These are phyloP conservation scores for Juglanconis oblonga DNA, from an alignment of 2,329 filamentous ascomycete species.

Conservation along the genomic window DNA sequence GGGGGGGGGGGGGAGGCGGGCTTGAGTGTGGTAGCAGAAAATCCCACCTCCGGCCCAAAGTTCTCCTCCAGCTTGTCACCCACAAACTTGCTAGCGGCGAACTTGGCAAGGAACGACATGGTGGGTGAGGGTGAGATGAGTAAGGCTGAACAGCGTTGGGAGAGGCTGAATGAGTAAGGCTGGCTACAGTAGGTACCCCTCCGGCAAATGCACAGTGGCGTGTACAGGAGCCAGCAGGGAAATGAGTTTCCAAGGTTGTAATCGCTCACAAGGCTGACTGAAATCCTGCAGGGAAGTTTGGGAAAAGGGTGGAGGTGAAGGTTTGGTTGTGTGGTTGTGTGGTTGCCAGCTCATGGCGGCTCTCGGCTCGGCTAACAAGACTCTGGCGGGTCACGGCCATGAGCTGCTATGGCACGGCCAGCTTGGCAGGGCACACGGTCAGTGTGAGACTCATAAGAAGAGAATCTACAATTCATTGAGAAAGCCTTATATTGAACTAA, in stretches of 20 bases:
- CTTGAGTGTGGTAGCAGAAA: neutral
- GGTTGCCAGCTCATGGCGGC: too few species aligned
- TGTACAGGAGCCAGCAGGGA: neutral
- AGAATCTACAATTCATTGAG: too few species aligned
- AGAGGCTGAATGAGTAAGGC: neutral
- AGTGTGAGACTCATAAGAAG: too few species aligned
- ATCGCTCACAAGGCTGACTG: neutral
- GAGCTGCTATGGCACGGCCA: too few species aligned
- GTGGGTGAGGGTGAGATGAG: neutral
- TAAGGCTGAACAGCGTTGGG: neutral
- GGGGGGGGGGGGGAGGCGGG: neutral
- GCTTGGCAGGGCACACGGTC: too few species aligned
- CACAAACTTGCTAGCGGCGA: constrained; percentile 15
- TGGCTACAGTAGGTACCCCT: neutral
- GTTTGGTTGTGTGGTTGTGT: neutral
- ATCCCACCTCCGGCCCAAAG: constrained; percentile 13
- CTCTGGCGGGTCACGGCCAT: too few species aligned
- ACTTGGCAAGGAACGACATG: constrained; percentile 18
- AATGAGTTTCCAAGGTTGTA: neutral
- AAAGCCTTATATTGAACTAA: too few species aligned
- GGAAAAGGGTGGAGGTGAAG: neutral
- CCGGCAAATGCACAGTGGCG: neutral
- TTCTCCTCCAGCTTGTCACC: constrained; percentile 17
- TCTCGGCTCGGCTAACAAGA: too few species aligned
- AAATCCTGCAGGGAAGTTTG: too few species aligned